phyloP scores from a whole-genome alignment of 306 rosid genomes.

The Bauhinia variegata region DNA sequence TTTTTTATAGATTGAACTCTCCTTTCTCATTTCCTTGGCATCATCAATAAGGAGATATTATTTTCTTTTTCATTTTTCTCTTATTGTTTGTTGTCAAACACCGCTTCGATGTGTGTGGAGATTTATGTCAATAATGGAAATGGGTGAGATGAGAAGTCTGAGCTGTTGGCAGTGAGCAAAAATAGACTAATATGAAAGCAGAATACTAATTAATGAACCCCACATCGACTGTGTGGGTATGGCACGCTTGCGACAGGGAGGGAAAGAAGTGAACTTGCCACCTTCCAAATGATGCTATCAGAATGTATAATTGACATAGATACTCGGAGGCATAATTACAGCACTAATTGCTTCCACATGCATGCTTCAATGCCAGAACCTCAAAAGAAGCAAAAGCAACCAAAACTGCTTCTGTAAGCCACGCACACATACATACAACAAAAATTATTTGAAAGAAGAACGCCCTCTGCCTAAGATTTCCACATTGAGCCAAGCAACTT shows the following conservation, averaged over 20 bases:
- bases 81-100: too few relatives aligned
- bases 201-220: slow-evolving; percentile 38
- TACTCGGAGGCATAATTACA: slow-evolving; percentile 43
- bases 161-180: slow-evolving; percentile 10
- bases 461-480: slow-evolving; percentile 38
- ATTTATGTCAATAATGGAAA: slow-evolving; percentile 1
- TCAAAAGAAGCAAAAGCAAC: slow-evolving; percentile 41
- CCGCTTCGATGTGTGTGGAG: not conserved
- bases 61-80: too few relatives aligned
- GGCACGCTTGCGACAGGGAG: slow-evolving; percentile 36
- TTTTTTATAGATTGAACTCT: too few relatives aligned
- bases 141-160: not conserved
- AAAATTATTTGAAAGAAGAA: slow-evolving; percentile 37
- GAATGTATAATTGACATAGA: slow-evolving; percentile 36
- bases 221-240: slow-evolving; percentile 4
- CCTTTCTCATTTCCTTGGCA: too few relatives aligned
- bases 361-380: slow-evolving; percentile 47
- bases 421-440: not conserved
- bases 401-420: not conserved
- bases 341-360: slow-evolving; percentile 63
- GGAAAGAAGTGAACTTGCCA: slow-evolving; percentile 33
- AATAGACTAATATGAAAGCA: not conserved
- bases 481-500: slow-evolving; percentile 35
- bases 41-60: too few relatives aligned
- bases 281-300: slow-evolving; percentile 37